Evolutionary conservation across 2,329 filamentous ascomycete species (phyloP).

Genomic region (Penicillium concentricum): DNA sequence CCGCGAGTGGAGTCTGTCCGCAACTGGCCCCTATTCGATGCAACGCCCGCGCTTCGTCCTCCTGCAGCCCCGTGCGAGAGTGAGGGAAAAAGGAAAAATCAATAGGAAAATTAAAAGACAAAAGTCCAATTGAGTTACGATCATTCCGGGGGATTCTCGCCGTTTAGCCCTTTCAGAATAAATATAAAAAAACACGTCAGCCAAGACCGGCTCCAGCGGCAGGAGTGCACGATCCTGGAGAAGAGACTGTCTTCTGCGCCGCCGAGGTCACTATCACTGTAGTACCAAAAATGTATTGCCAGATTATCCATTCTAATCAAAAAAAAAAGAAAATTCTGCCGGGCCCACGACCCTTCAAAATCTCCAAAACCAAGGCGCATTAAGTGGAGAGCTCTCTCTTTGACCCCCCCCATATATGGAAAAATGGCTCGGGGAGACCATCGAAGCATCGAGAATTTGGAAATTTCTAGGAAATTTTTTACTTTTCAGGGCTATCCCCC

Average conservation of each 20-base stretch:
- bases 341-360: neutral
- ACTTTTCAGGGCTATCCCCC: constrained; percentile 5
- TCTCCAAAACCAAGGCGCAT: neutral
- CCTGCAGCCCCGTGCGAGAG: constrained; percentile 24
- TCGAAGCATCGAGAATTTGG: constrained; percentile 13
- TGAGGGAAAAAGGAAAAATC: neutral
- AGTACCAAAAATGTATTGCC: neutral
- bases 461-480: neutral
- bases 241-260: neutral
- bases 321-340: neutral
- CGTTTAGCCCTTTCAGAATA: constrained; percentile 19
- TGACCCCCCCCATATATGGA: neutral
- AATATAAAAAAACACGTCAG: constrained; percentile 23
- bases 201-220: constrained; percentile 21
- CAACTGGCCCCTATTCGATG: constrained; percentile 5
- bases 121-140: constrained; percentile 13
- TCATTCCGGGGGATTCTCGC: constrained; percentile 36
- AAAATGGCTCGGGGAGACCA: constrained; percentile 1
- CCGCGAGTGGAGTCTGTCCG: constrained; percentile 5
- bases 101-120: neutral
- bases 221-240: constrained; percentile 7
- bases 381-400: constrained; percentile 8
- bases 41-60: constrained; percentile 24
- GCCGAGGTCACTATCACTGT: neutral
- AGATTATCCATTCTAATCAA: no score